phyloP scores from a whole-genome alignment of 192 early-diverging fungal species.

The Coemansia sp. region DNA sequence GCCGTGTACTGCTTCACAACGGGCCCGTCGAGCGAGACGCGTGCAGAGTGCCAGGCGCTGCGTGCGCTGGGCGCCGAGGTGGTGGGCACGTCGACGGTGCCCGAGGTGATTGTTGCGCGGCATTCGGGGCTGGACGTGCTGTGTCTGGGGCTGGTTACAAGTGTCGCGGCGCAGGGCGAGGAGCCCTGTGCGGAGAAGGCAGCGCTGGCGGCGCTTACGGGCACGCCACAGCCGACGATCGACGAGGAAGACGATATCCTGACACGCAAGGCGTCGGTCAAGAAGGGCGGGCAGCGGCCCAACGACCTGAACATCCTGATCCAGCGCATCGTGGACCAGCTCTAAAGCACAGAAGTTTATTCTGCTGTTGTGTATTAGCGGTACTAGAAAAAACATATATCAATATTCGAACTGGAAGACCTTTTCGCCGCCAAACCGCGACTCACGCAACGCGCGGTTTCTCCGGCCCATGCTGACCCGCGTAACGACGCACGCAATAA shows the following conservation, averaged over 20 bases:
- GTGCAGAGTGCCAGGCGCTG: constrained; percentile 78
- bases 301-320: constrained; percentile 37
- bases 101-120: constrained; percentile 83
- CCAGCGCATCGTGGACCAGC: constrained; percentile 26
- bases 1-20: constrained; percentile 79
- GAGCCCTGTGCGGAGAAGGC: constrained; percentile 44
- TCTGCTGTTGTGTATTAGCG: too few relatives aligned
- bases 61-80: constrained; percentile 70
- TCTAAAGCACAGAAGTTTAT: constrained; percentile 6
- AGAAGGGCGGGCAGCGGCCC: constrained; percentile 45
- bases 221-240: constrained; percentile 11
- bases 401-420: not conserved
- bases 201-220: constrained; percentile 26
- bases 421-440: not conserved
- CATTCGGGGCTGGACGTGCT: constrained; percentile 81
- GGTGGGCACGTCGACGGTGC: constrained; percentile 87
- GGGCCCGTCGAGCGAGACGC: constrained; percentile 92
- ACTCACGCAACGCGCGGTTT: constrained; percentile 10
- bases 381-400: too few relatives aligned
- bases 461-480: constrained; percentile 40
- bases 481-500: constrained; percentile 17
- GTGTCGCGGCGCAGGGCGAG: constrained; percentile 50
- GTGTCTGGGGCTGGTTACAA: constrained; percentile 79
- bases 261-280: constrained; percentile 30
- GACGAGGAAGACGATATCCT: constrained; percentile 34